Evolutionary conservation across 495 filamentous ascomycete genomes (phyloP), one percentile per base, ranked within the genome.

Genomic region (Penicillium lagena): DNA sequence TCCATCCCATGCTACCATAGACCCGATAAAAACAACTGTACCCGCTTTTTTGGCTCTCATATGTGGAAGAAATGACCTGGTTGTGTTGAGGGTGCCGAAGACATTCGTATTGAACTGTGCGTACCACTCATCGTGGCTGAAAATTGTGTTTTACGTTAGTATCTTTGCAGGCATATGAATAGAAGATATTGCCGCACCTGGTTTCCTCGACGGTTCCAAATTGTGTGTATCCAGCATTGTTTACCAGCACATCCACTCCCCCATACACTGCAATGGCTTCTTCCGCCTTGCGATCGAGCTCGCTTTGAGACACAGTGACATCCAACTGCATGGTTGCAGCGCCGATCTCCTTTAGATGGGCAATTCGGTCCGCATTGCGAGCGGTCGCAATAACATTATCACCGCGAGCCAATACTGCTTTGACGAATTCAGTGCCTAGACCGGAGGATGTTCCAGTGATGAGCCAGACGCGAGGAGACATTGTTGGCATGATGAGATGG

Each of bases 321-420:
- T 80, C 73, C 2, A 78, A 60, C 37, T 64, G 53, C 7, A 75
- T 39, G 9, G 52, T 59, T 3, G 59, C 52, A 5, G 70, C 72
- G 1, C 76, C 76, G 3, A 64, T 53, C 1, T 62, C 60, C 45
- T 67, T 56, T 11, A 79, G 60, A 38, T 64, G 49, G 22, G 63
- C 41, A 11, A 79, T 59, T 31, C 58, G 65, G 0, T 65, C 51
- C 13, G 59, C 52, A 40, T 59, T 62, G 15, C 79, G 77, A 14
- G 72, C 74, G 1, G 75, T 75, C 6, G 78, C 78, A 41, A 84
- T 75, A 13, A 79, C 75, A 28, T 62, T 62, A 55, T 81, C 75
- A 1, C 78, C 80, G 62, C 13, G 53, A 61, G 22, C 37, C 1
- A 46, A 66, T 22, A 66, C 68, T 9, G 69, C 58, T 31, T 62